These are phyloP conservation scores for Geranomyces michiganensis DNA, from an alignment of 192 early-diverging fungal genomes.

Conservation along the genomic window DNA sequence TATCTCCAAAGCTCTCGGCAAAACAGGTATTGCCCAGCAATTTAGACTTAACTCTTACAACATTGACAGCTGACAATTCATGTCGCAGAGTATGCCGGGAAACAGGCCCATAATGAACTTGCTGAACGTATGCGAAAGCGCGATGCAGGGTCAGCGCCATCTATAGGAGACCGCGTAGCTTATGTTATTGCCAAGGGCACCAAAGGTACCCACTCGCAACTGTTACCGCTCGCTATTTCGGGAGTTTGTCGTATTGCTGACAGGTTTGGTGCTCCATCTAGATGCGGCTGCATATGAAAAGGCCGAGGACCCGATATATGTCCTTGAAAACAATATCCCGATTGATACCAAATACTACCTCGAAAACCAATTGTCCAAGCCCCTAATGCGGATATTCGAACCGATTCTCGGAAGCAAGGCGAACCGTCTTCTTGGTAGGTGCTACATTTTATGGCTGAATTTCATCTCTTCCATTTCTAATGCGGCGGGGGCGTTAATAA, in stretches of 20 bases:
- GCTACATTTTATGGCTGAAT: background rate
- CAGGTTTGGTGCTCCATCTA: background rate
- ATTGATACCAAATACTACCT: slow-evolving; percentile 97
- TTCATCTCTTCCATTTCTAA: background rate
- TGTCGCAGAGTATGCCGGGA: slow-evolving; percentile 79
- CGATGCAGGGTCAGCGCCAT: slow-evolving; percentile 93
- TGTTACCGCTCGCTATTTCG: background rate
- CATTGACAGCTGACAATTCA: background rate
- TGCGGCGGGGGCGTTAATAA: background rate
- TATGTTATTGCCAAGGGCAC: slow-evolving; percentile 92
- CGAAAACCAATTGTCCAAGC: slow-evolving; percentile 94
- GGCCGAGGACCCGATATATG: slow-evolving; percentile 97
- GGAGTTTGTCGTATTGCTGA: background rate
- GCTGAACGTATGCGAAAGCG: slow-evolving; percentile 95
- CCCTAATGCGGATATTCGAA: slow-evolving; percentile 92
- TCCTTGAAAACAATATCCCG: slow-evolving; percentile 97
- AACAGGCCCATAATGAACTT: slow-evolving; percentile 96
- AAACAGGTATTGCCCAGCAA: slow-evolving; percentile 58
- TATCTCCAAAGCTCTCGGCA: slow-evolving; percentile 93
- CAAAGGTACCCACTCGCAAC: slow-evolving; percentile 47
- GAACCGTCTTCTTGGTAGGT: slow-evolving; percentile 70
- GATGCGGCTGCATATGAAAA: slow-evolving; percentile 93
- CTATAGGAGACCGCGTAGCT: slow-evolving; percentile 93
- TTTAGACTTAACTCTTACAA: background rate
- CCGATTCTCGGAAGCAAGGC: slow-evolving; percentile 92